Evolutionary conservation across 345 rosid species (phyloP).

Genomic region (Hibiscus tridactylites): DNA sequence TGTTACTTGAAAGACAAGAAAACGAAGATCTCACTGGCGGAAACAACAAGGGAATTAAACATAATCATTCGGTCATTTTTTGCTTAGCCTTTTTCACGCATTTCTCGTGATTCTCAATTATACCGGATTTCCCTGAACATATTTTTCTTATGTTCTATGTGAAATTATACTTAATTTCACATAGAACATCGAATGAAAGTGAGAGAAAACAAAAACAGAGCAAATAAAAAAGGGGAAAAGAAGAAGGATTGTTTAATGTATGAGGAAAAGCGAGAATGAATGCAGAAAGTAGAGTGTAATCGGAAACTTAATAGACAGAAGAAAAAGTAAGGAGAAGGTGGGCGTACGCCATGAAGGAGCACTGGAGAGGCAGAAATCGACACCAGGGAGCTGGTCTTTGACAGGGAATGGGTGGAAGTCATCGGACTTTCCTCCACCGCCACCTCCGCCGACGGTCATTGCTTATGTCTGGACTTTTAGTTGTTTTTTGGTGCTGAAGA

Average conservation of each 20-base stretch:
- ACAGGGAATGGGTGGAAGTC: conserved; percentile 72
- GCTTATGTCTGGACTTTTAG: not conserved
- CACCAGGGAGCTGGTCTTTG: conserved; percentile 84
- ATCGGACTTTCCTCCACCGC: conserved; percentile 38
- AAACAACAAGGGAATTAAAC: not conserved
- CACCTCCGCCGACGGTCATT: conserved; percentile 32
- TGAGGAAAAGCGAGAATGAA: not conserved
- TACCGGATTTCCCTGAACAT: not conserved
- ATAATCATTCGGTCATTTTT: not conserved
- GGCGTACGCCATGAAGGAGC: conserved; percentile 70
- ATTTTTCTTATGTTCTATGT: not conserved
- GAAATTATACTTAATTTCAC: not conserved
- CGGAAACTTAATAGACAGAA: not conserved
- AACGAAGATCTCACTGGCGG: not conserved
- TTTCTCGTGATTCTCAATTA: not conserved
- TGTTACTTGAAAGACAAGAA: conserved; percentile 10
- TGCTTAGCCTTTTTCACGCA: not conserved
- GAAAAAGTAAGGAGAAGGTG: not conserved
- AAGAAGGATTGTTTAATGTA: no score
- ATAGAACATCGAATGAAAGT: not conserved
- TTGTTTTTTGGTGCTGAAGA: not conserved
- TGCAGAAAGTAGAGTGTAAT: not conserved
- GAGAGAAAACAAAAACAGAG: not conserved
- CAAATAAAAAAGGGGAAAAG: not conserved
- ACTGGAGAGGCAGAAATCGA: conserved; percentile 67